A percentile compares a stretch with the other conserved stretches of the same genome.
These are phyloP conservation scores for Aspergillus avenaceus DNA, from an alignment of 495 filamentous ascomycete genomes.

Conservation along the genomic window DNA sequence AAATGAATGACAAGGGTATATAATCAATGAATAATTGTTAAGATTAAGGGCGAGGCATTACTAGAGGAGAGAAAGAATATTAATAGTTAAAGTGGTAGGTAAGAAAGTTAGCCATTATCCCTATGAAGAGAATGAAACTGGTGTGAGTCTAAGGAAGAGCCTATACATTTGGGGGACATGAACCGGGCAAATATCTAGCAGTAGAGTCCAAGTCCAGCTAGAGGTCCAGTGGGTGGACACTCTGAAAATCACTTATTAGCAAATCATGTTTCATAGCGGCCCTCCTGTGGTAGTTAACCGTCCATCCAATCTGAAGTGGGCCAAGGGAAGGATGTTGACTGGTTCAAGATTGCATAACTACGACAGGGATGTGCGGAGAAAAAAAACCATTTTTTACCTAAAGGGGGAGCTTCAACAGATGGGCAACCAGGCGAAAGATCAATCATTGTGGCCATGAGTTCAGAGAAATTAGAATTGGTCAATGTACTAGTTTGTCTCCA, in stretches of 20 bases:
- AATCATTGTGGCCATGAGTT: too few relatives aligned
- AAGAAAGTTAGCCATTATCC: neutral
- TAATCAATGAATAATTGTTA: neutral
- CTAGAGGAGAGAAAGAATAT: neutral
- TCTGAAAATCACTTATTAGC: too few relatives aligned
- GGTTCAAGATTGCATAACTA: conserved; percentile 2
- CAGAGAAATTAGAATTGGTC: neutral
- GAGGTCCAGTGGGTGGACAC: too few relatives aligned
- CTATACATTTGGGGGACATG: neutral
- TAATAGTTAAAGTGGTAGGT: neutral
- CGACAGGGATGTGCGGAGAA: conserved; percentile 9
- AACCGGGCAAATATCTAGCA: neutral
- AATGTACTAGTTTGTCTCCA: neutral
- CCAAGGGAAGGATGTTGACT: neutral
- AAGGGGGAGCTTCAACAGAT: conserved; percentile 40
- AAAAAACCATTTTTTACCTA: conserved; percentile 28
- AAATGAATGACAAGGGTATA: neutral
- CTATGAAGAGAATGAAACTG: neutral
- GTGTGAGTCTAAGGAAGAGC: neutral
- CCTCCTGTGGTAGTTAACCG: neutral
- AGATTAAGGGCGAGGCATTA: neutral
- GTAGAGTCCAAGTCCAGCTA: neutral
- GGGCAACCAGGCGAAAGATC: neutral
- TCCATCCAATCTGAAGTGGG: neutral
- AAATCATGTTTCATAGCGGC: neutral